Conservation (phyloP, 2,329 filamentous ascomycete genomes). For the Chaetomiaceae sp. region DNA sequence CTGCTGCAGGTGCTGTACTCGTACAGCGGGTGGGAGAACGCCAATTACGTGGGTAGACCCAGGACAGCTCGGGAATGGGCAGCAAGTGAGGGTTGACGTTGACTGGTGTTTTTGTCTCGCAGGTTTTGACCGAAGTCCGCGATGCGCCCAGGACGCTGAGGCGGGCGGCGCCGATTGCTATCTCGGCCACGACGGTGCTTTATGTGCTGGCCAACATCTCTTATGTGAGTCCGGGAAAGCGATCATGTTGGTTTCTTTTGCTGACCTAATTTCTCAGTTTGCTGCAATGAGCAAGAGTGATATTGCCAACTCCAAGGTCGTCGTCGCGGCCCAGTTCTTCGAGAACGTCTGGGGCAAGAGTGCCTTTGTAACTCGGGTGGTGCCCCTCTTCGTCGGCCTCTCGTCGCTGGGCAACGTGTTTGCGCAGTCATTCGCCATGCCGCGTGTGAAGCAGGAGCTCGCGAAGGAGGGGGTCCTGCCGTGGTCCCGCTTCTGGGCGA, state of each 20-base stretch:
- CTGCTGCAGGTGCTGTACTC: slow-evolving; percentile 34
- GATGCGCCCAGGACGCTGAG: slow-evolving; percentile 31
- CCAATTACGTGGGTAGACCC: slow-evolving; percentile 30
- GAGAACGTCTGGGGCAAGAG: slow-evolving; percentile 32
- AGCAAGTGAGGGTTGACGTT: not conserved
- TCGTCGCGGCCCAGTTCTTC: slow-evolving; percentile 32
- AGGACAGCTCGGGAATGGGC: not conserved
- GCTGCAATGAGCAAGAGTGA: slow-evolving; percentile 29
- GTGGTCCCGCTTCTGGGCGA: slow-evolving; percentile 33
- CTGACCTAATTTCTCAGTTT: slow-evolving; percentile 20
- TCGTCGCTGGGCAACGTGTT: slow-evolving; percentile 33
- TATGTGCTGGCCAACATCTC: slow-evolving; percentile 36
- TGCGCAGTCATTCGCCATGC: slow-evolving; percentile 31
- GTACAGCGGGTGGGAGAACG: slow-evolving; percentile 38
- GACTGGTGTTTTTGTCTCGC: not conserved
- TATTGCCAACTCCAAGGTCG: slow-evolving; percentile 25
- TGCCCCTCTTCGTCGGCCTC: slow-evolving; percentile 32
- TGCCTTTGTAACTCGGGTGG: slow-evolving; percentile 26
- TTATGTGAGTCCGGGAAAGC: slow-evolving; percentile 27
- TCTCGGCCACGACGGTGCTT: slow-evolving; percentile 31
- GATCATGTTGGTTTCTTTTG: not conserved
- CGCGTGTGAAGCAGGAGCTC: slow-evolving; percentile 34
- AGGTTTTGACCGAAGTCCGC: slow-evolving; percentile 33
- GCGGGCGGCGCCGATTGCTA: slow-evolving; percentile 32
- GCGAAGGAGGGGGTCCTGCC: slow-evolving; percentile 34